These are phyloP conservation scores for Coffea humblotiana DNA, from an alignment of 305 asterid genomes.

Conservation along the genomic window DNA sequence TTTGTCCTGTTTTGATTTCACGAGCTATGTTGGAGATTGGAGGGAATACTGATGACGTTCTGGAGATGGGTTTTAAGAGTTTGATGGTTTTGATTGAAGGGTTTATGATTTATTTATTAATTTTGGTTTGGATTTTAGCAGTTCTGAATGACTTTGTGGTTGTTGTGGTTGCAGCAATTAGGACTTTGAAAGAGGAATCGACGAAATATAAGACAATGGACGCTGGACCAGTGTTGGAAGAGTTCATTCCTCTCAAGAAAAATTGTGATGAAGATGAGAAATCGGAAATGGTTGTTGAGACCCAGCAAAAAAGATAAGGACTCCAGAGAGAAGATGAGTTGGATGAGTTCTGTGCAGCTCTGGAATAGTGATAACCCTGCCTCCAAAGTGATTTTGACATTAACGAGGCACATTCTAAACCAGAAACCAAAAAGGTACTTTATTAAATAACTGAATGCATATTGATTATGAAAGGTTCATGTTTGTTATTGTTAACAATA, in stretches of 20 bases:
- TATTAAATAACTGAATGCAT: background rate
- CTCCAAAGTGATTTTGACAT: conserved; percentile 23
- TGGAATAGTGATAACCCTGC: conserved; percentile 44
- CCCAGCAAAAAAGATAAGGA: conserved; percentile 33
- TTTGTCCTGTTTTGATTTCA: background rate
- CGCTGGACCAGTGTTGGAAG: conserved; percentile 61
- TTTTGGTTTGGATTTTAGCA: conserved; percentile 2
- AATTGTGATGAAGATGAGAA: conserved; percentile 35
- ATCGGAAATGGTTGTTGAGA: conserved; percentile 27
- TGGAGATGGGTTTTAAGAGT: background rate
- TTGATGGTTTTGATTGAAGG: background rate
- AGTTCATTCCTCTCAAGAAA: conserved; percentile 70
- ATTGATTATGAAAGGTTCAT: background rate
- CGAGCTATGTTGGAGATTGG: background rate
- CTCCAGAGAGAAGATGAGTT: conserved; percentile 56
- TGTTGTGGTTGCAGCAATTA: conserved; percentile 45
- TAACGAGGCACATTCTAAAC: conserved; percentile 21
- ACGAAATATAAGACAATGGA: conserved; percentile 27
- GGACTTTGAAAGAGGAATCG: conserved; percentile 40
- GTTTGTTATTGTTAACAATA: conserved; percentile 7
- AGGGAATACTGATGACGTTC: background rate
- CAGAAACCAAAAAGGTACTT: conserved; percentile 48
- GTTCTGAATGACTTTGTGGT: background rate
- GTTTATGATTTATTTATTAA: background rate
- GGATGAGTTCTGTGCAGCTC: conserved; percentile 81